A percentile compares a stretch with the other conserved stretches of the same genome.
phyloP scores from a whole-genome alignment of 495 filamentous ascomycete species.

The Aspergillus ostianus region DNA sequence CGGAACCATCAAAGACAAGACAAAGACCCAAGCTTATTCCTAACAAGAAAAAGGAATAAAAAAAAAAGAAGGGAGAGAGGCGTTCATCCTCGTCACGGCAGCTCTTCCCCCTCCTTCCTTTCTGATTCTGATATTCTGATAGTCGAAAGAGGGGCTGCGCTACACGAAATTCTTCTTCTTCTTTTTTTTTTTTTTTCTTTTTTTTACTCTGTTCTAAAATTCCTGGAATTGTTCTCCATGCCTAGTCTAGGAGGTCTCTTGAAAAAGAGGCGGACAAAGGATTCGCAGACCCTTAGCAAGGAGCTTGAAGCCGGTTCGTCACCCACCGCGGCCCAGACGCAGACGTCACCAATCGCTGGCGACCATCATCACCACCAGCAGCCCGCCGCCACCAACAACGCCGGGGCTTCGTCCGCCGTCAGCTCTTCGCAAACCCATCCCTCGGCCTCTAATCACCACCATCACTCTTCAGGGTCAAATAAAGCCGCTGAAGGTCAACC shows the following conservation, averaged over 20 bases:
- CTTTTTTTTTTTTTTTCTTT: slow-evolving; percentile 9
- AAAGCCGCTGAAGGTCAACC: slow-evolving; percentile 25
- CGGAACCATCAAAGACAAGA: slow-evolving; percentile 16
- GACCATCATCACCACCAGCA: slow-evolving; percentile 27
- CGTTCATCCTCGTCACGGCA: neutral
- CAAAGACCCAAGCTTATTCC: slow-evolving; percentile 1
- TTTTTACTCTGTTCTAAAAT: no score
- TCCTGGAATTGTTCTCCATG: slow-evolving; percentile 37
- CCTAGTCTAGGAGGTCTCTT: slow-evolving; percentile 68
- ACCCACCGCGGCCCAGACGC: slow-evolving; percentile 48
- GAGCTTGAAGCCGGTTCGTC: slow-evolving; percentile 55
- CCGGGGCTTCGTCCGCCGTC: slow-evolving; percentile 23
- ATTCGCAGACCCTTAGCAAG: slow-evolving; percentile 55
- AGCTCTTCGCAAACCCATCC: slow-evolving; percentile 9
- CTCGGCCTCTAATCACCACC: slow-evolving; percentile 19
- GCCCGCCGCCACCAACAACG: slow-evolving; percentile 16
- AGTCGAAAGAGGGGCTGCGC: slow-evolving; percentile 14
- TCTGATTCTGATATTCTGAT: neutral
- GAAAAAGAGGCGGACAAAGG: slow-evolving; percentile 98
- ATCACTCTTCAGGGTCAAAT: slow-evolving; percentile 18
- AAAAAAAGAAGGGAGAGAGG: slow-evolving; percentile 3
- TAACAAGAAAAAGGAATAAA: neutral
- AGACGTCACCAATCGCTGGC: slow-evolving; percentile 45
- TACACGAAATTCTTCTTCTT: neutral
- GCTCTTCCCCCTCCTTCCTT: neutral